Evolutionary conservation across 441 rosid genomes (phyloP).

Genomic region (Raphanus hybrid): DNA sequence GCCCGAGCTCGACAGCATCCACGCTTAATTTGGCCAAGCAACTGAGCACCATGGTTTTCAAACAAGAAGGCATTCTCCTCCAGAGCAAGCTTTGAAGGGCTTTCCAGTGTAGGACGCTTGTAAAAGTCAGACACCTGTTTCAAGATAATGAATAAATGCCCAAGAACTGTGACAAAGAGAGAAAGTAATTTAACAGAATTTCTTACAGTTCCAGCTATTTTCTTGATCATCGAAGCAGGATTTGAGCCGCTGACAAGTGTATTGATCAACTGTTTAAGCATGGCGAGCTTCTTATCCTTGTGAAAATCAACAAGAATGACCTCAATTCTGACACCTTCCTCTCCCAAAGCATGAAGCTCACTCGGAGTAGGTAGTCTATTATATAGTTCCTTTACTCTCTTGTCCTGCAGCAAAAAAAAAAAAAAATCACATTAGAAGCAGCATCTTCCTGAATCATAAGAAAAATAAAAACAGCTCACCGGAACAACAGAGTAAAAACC

Average conservation of each 20-base stretch:
- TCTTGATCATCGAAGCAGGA: constrained; percentile 87
- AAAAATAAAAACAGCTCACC: constrained; percentile 49
- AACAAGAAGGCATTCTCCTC: constrained; percentile 78
- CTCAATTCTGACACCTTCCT: constrained; percentile 83
- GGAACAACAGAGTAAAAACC: constrained; percentile 93
- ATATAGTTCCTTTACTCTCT: constrained; percentile 84
- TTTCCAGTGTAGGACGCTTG: constrained; percentile 76
- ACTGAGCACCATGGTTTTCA: constrained; percentile 80
- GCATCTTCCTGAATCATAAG: not conserved
- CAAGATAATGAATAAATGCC: constrained; percentile 4
- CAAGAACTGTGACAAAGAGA: constrained; percentile 19
- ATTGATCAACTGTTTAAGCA: constrained; percentile 88
- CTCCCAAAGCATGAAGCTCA: constrained; percentile 82
- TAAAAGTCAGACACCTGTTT: constrained; percentile 89
- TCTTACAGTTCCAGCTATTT: constrained; percentile 94
- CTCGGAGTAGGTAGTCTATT: constrained; percentile 74
- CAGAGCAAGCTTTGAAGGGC: constrained; percentile 92
- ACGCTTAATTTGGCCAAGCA: constrained; percentile 94
- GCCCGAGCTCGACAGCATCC: constrained; percentile 98
- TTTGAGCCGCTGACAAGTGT: constrained; percentile 83
- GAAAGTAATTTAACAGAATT: constrained; percentile 7
- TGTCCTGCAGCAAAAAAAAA: constrained; percentile 60
- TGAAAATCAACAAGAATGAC: constrained; percentile 85
- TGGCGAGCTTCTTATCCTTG: constrained; percentile 89
- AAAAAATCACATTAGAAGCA: constrained; percentile 21